These are phyloP conservation scores for Aspergillus calidoustus DNA, from an alignment of 2,329 filamentous ascomycete genomes.

Conservation along the genomic window DNA sequence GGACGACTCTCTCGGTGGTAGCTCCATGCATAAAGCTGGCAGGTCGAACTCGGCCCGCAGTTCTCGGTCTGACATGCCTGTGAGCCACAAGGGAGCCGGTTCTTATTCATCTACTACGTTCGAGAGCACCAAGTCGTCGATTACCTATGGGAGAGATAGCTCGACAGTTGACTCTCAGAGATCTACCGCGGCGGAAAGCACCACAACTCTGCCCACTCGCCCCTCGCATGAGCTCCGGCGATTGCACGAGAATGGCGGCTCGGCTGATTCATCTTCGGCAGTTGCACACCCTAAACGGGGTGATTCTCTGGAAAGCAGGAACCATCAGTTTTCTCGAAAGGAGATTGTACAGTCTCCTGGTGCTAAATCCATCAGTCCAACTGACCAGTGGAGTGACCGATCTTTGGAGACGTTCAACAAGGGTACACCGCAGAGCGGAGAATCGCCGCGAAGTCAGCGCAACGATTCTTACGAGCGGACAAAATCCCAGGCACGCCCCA, in stretches of 20 bases:
- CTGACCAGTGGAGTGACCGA: constrained; percentile 37
- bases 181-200: constrained; percentile 30
- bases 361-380: constrained; percentile 38
- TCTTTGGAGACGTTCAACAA: constrained; percentile 45
- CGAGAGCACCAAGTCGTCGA: constrained; percentile 32
- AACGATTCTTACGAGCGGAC: constrained; percentile 44
- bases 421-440: constrained; percentile 47
- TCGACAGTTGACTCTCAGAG: constrained; percentile 34
- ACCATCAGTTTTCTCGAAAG: constrained; percentile 66
- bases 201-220: constrained; percentile 47
- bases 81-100: constrained; percentile 47
- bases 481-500: constrained; percentile 46
- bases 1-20: constrained; percentile 34
- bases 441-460: constrained; percentile 55
- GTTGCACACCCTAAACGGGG: constrained; percentile 58
- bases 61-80: constrained; percentile 46
- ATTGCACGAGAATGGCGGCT: constrained; percentile 56
- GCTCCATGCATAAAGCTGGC: constrained; percentile 41
- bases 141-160: constrained; percentile 39
- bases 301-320: constrained; percentile 61
- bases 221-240: constrained; percentile 64
- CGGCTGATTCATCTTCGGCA: constrained; percentile 45
- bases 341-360: constrained; percentile 55
- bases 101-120: constrained; percentile 43
- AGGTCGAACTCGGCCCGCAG: constrained; percentile 53